These are phyloP conservation scores for Zelonia costaricensis DNA, from an alignment of 208 protist species.

Conservation along the genomic window DNA sequence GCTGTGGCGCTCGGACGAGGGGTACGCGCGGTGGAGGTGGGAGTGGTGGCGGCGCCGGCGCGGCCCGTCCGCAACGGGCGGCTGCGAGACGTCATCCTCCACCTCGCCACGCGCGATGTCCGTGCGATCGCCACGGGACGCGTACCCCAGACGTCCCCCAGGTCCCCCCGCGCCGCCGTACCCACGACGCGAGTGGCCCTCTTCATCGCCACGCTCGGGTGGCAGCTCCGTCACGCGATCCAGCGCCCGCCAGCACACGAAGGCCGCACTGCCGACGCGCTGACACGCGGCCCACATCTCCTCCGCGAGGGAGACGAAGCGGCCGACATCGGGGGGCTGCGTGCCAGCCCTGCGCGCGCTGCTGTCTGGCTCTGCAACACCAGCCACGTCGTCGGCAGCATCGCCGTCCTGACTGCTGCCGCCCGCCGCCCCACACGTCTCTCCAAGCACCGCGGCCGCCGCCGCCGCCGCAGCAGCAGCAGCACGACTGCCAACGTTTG, in stretches of 20 bases:
- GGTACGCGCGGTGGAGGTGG: background rate
- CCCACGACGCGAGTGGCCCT: background rate
- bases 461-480: too few species aligned
- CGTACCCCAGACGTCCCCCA: too few species aligned
- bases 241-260: conserved; percentile 26
- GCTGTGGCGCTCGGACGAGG: too few species aligned
- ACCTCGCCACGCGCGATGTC: conserved; percentile 16
- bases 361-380: background rate
- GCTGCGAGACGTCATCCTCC: conserved; percentile 13
- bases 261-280: conserved; percentile 8
- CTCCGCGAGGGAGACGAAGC: conserved; percentile 27
- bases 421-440: background rate
- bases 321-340: conserved; percentile 5
- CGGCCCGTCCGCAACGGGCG: background rate
- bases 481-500: too few species aligned
- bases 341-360: background rate
- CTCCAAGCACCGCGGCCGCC: too few species aligned
- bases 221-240: conserved; percentile 24
- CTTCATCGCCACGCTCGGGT: too few species aligned
- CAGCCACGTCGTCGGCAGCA: background rate
- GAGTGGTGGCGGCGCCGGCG: background rate
- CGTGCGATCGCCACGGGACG: background rate
- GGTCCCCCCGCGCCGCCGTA: background rate
- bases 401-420: background rate
- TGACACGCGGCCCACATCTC: conserved; percentile 28